Evolutionary conservation across 257 asterid genomes (phyloP).

Genomic region (Fraxinus excelsior): DNA sequence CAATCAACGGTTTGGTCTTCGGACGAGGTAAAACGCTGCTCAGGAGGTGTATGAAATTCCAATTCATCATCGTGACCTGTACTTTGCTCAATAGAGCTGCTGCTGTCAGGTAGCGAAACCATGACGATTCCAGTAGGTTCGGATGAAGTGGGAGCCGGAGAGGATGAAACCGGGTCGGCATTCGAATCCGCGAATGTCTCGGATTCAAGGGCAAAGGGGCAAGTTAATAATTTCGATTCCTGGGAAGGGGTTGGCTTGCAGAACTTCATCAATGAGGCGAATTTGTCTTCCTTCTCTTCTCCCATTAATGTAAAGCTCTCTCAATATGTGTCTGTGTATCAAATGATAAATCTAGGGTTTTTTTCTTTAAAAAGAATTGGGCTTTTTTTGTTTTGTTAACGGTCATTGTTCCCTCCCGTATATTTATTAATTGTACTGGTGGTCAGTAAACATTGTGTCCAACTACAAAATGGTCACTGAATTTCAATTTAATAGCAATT

Average conservation of each 20-base stretch:
- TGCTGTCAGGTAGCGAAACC: slow-evolving; percentile 36
- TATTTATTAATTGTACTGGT: background rate
- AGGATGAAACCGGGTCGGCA: slow-evolving; percentile 16
- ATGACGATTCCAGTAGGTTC: slow-evolving; percentile 29
- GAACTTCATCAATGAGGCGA: slow-evolving; percentile 8
- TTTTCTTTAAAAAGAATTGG: background rate
- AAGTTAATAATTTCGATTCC: slow-evolving; percentile 33
- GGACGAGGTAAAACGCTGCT: slow-evolving; percentile 36
- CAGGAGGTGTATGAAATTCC: slow-evolving; percentile 45
- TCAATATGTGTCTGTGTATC: background rate
- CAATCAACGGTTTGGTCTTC: slow-evolving; percentile 34
- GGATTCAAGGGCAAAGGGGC: slow-evolving; percentile 37
- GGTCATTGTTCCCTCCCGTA: background rate
- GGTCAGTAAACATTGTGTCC: background rate
- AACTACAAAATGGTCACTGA: background rate
- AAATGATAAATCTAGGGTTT: background rate
- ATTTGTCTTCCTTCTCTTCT: slow-evolving; percentile 16
- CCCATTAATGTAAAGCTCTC: slow-evolving; percentile 16
- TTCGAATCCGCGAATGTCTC: slow-evolving; percentile 23
- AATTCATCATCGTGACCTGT: slow-evolving; percentile 28
- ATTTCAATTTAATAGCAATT: background rate
- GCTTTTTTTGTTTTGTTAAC: background rate
- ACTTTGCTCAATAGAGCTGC: slow-evolving; percentile 2
- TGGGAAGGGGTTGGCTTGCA: slow-evolving; percentile 32
- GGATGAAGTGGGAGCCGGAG: slow-evolving; percentile 24